Base-by-base conservation (phyloP, 495 filamentous ascomycete species). In the Beverwykella pulmonaria region DNA sequence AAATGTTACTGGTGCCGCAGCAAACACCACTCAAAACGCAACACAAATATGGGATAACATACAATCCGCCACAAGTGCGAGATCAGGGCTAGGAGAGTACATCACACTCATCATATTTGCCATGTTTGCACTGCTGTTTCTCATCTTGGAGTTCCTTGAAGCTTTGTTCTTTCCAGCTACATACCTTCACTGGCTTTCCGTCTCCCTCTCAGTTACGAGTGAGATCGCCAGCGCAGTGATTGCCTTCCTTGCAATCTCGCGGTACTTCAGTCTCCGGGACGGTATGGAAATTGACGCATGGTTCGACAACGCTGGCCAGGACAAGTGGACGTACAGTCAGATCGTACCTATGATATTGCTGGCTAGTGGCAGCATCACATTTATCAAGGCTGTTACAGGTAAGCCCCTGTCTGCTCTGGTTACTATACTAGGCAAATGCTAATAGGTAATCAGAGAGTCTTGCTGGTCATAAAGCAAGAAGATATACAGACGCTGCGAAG, bases 201-300 rank as follows among this genome's bases (percentile, higher is more conserved):
- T 52, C 46, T n/a, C 26, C 23, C 19, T 62, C 14, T 34, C 32
- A 1, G 26, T 34, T 6, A 23, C 25, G 1, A 36, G 47, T 27
- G 30, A 29, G 14, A 25, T 62, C 25, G 47, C 34, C 29, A 62
- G 49, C 20, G 15, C 50, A 15, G 46, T 22, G 9, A 50, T 62
- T n/a, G 7, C 61, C 20, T 20, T 20, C 12, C 27, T 44, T 7
- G 34, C 61, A n/a, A 53, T 50, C 9, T 52, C 22, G 20, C 23
- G 8, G 8, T 55, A 63, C 29, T 26, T 30, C 26, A 47, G 23
- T 12, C 25, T 63, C 8, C 49, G 61, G 7, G 46, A 29, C n/a
- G 32, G n/a, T 1, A 54, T 55, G 50, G 61, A 63, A 50, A 36
- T 63, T 23, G 49, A 63, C 25, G 41, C 19, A 20, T 63, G 61